Base-by-base conservation (phyloP, 2,329 filamentous ascomycete species). In the Furcasterigmium furcatum region DNA sequence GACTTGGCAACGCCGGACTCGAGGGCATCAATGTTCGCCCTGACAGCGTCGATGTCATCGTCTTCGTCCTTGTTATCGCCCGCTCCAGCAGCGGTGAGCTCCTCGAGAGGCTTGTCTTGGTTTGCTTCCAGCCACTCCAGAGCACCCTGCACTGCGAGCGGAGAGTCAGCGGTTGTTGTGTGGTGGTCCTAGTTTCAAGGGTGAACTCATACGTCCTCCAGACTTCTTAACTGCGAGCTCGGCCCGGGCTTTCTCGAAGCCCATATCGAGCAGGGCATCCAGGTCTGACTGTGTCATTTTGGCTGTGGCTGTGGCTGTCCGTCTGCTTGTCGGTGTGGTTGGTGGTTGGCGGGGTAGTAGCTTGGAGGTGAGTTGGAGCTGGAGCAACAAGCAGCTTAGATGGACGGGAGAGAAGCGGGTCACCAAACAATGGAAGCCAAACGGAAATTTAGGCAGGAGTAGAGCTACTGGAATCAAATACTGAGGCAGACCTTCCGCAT, bases 51-150 rank as follows among this genome's bases (percentile, higher is more conserved):
- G 13, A 52, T 74, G 3, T 74, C 75, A 9, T 80, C 74, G 3
- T 72, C 68, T 4, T 77, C 68, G 22, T 74, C 76, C 20, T 62
- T 60, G 4, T 64, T 66, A 1, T 64, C 63, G 20, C 65, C 62
- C 13, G 55, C 57, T 13, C 61, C 56, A 6, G 66, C 64, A 4
- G 71, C 71, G 52, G 88, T 79, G 50, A 97, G 84, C 47, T 95
- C 85, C 30, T 96, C 91, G 35, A 96, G 63, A 2, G 88, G 77
- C 57, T 88, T 95, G 65, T 96, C 90, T 63, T 95, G 85, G 62
- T 95, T 95, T 57, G 87, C 81, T 63, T 95, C 91, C 2, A 99
- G 80, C 94, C 94, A 99, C 70, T 96, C 88, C 47, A 99, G 79
- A 43, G 94, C 94, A 55, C 85, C 87, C 63, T 94, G 86, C 39